These are phyloP conservation scores for Ophiostoma tasmaniense DNA, from an alignment of 2,329 filamentous ascomycete genomes.

Conservation along the genomic window DNA sequence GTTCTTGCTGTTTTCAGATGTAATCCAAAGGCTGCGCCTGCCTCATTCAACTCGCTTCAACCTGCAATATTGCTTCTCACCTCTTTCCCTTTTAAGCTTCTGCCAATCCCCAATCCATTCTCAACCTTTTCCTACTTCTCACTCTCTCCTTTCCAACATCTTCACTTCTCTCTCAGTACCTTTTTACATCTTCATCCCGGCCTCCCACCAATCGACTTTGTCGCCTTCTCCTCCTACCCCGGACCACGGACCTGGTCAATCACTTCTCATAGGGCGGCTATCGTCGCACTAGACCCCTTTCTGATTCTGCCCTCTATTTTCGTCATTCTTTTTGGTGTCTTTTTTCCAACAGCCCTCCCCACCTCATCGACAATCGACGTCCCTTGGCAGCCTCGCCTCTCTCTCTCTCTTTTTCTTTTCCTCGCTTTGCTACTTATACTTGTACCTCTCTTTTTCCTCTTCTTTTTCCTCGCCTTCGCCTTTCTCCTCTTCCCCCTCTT, in stretches of 20 bases:
- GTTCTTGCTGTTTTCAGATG: neutral
- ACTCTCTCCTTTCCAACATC: neutral
- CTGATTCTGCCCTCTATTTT: neutral
- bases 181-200: neutral
- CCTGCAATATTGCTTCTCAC: neutral
- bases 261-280: slow-evolving; percentile 9
- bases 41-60: neutral
- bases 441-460: neutral
- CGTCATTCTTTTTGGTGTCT: slow-evolving; percentile 3
- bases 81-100: neutral
- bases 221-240: slow-evolving; percentile 4
- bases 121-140: neutral
- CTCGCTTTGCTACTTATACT: neutral
- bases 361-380: slow-evolving; percentile 10
- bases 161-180: neutral
- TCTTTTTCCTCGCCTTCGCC: neutral
- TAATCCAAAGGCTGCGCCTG: neutral
- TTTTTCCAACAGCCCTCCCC: neutral
- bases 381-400: slow-evolving; percentile 14
- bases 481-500: neutral
- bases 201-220: neutral
- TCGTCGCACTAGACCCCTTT: slow-evolving; percentile 9
- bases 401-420: neutral
- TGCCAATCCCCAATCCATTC: neutral
- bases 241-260: slow-evolving; percentile 4